Evolutionary conservation across 2,329 filamentous ascomycete species (phyloP).

Genomic region (Nemania serpens): DNA sequence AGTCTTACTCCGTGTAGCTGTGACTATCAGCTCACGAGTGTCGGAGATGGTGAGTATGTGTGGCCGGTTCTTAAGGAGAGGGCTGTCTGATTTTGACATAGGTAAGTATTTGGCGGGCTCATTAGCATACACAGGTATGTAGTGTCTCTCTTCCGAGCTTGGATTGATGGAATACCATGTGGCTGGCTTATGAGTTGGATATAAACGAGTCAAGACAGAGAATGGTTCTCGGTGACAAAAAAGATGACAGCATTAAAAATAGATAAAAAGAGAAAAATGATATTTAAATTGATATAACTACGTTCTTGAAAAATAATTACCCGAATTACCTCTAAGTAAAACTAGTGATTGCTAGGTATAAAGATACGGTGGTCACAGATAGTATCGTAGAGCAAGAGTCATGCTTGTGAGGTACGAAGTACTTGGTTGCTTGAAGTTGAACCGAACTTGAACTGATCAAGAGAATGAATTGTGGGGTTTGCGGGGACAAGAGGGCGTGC

Average conservation of each 20-base stretch:
- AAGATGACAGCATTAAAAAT: neutral
- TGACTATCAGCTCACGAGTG: conserved; percentile 8
- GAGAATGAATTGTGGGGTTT: neutral
- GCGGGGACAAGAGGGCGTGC: neutral
- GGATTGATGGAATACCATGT: neutral
- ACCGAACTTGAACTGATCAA: neutral
- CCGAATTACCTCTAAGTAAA: too few relatives aligned
- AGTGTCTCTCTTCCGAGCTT: neutral
- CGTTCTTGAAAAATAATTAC: too few relatives aligned
- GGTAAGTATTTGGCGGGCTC: neutral
- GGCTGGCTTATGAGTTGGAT: neutral
- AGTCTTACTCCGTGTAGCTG: conserved; percentile 19
- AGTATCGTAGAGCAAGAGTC: too few relatives aligned
- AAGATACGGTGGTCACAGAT: too few relatives aligned
- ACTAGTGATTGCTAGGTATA: too few relatives aligned
- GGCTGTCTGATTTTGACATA: neutral
- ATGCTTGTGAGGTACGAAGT: too few relatives aligned
- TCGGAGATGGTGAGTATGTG: conserved; percentile 5
- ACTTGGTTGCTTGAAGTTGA: too few relatives aligned
- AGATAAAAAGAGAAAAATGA: neutral
- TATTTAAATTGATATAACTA: too few relatives aligned
- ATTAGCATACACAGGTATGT: neutral
- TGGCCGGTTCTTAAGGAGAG: neutral
- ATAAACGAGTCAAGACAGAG: neutral
- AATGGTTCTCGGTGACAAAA: neutral